A percentile compares a stretch with the other conserved stretches of the same genome.
Evolutionary conservation across 495 filamentous ascomycete genomes (phyloP).

Genomic region (Hypoxylon cercidicola): DNA sequence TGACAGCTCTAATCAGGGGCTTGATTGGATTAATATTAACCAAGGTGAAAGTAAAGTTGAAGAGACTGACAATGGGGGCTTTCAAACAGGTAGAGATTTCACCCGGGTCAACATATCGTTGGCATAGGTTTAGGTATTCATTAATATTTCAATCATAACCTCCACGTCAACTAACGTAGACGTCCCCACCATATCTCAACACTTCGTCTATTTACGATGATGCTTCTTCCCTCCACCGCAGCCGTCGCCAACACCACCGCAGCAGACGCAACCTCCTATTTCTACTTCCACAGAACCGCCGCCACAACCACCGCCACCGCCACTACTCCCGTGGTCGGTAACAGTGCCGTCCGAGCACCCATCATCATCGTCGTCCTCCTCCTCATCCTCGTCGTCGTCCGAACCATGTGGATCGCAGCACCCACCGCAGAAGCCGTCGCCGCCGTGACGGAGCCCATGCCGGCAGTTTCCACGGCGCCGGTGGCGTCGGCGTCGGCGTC

Average conservation of each 20-base stretch:
- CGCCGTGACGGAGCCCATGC: background rate
- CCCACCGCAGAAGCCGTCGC: background rate
- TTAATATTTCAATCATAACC: too few species aligned
- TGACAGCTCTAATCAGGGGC: too few species aligned
- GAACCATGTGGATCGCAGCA: constrained; percentile 2
- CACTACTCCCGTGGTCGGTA: too few species aligned
- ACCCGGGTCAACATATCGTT: too few species aligned
- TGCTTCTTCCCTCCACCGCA: constrained; percentile 2
- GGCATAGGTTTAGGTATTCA: too few species aligned
- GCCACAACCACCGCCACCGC: background rate
- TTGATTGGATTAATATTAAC: too few species aligned
- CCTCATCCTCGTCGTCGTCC: constrained; percentile 13
- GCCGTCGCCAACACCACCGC: constrained; percentile 3
- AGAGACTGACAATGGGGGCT: too few species aligned
- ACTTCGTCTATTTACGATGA: background rate
- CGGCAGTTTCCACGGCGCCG: background rate
- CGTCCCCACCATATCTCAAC: background rate
- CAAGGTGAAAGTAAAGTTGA: too few species aligned
- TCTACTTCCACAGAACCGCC: constrained; percentile 3
- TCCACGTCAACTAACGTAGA: too few species aligned
- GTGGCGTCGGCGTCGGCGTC: background rate
- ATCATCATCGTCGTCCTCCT: constrained; percentile 15
- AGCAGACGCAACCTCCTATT: constrained; percentile 7
- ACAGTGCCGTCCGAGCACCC: constrained; percentile 5
- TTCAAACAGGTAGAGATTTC: too few species aligned